Conservation (phyloP, 1,284 basidiomycete species). For the Moesziomyces globuligerus region DNA sequence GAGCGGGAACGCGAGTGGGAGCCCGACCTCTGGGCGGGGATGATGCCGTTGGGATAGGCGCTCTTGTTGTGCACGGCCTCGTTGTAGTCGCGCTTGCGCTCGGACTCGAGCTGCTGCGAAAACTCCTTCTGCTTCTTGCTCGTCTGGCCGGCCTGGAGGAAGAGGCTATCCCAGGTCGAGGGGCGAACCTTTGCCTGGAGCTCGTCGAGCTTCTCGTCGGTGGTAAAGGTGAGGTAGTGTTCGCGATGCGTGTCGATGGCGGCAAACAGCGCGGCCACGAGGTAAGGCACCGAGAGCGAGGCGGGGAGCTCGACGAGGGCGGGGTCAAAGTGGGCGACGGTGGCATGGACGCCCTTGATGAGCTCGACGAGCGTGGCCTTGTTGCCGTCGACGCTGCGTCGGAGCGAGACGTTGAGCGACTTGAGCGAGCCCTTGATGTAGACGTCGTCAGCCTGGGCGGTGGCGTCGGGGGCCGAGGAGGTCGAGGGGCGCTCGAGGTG, state of each 20-base stretch:
- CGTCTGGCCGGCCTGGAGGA: conserved; percentile 40
- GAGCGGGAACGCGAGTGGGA: conserved; percentile 11
- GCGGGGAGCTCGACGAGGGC: conserved; percentile 16
- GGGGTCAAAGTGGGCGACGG: conserved; percentile 37
- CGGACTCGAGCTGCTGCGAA: conserved; percentile 36
- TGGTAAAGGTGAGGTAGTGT: conserved; percentile 71
- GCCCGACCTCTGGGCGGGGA: conserved; percentile 22
- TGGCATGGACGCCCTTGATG: conserved; percentile 36
- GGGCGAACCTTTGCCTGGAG: conserved; percentile 68
- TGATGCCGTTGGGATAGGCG: conserved; percentile 34
- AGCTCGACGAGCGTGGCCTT: conserved; percentile 39
- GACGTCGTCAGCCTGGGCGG: conserved; percentile 15
- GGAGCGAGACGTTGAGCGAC: conserved; percentile 25
- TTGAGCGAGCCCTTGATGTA: conserved; percentile 48
- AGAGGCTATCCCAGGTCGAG: conserved; percentile 45
- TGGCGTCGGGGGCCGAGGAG: conserved; percentile 2
- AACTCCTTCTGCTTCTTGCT: conserved; percentile 49
- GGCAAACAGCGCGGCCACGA: conserved; percentile 34
- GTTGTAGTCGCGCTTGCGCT: conserved; percentile 33
- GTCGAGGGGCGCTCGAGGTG: conserved; percentile 19
- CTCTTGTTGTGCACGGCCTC: conserved; percentile 39
- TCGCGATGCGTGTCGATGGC: conserved; percentile 47
- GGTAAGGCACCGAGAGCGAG: conserved; percentile 20
- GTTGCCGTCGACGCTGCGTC: conserved; percentile 25
- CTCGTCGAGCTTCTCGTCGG: conserved; percentile 78